Percentiles rank a stretch among this genome's conserved stretches.
These are phyloP conservation scores for Saccharomycopsis selenospora DNA, from an alignment of 805 yeast species.

Conservation along the genomic window DNA sequence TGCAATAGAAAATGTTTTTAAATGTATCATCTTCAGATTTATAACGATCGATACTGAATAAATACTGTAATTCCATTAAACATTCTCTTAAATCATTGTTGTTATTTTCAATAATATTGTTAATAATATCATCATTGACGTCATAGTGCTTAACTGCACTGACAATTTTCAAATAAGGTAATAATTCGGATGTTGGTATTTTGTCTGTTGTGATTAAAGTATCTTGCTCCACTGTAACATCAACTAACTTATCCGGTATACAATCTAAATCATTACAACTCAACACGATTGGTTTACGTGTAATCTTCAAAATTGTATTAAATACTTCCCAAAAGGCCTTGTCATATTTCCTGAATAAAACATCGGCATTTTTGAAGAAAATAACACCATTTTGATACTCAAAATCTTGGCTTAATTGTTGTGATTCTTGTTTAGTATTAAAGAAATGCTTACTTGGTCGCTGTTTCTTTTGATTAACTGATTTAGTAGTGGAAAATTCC, in stretches of 20 bases:
- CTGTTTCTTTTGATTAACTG: conserved; percentile 45
- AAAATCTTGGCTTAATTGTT: conserved; percentile 12
- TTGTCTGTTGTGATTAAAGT: conserved; percentile 31
- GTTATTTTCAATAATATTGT: conserved; percentile 25
- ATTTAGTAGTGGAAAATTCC: conserved; percentile 79
- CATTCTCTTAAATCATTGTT: conserved; percentile 41
- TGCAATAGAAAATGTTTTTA: not conserved
- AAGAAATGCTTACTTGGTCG: conserved; percentile 9
- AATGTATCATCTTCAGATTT: not conserved
- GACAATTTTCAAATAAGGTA: conserved; percentile 37
- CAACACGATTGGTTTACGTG: conserved; percentile 63
- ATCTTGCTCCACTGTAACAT: conserved; percentile 37
- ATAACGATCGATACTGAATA: conserved; percentile 27
- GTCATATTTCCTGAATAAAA: conserved; percentile 68
- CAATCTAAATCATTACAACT: conserved; percentile 47
- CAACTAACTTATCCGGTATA: conserved; percentile 43
- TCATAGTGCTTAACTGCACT: conserved; percentile 32
- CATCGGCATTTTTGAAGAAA: conserved; percentile 79
- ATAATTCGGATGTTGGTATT: conserved; percentile 24
- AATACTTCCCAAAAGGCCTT: conserved; percentile 74
- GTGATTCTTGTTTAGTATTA: not conserved
- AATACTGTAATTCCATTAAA: conserved; percentile 38
- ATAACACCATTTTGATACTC: conserved; percentile 56
- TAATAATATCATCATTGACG: conserved; percentile 29
- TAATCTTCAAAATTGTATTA: conserved; percentile 48